A percentile compares a stretch with the other conserved stretches of the same genome.
phyloP scores from a whole-genome alignment of 345 rosid species.

The Firmiana major region DNA sequence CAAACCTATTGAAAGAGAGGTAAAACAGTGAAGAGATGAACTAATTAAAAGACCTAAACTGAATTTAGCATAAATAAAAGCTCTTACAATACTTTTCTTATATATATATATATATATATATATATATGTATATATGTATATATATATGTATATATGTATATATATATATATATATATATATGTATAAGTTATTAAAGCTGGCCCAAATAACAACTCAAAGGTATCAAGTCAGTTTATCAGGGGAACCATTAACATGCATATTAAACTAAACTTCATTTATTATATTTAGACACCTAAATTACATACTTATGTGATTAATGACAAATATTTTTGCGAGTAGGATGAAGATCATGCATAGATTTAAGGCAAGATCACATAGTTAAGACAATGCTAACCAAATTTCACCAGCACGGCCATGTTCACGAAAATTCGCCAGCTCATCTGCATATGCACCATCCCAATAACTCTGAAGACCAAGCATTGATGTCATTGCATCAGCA shows the following conservation, averaged over 20 bases:
- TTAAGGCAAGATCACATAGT: not conserved
- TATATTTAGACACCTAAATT: not conserved
- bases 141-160: no score
- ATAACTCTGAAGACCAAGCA: slow-evolving; percentile 91
- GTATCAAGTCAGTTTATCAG: not conserved
- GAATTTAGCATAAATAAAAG: not conserved
- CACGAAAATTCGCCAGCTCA: slow-evolving; percentile 80
- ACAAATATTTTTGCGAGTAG: not conserved
- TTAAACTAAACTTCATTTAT: not conserved
- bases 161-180: no score
- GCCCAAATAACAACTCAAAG: not conserved
- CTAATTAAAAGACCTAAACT: not conserved
- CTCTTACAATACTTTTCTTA: not conserved
- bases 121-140: no score
- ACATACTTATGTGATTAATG: not conserved
- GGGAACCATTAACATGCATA: not conserved
- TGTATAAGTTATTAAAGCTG: not conserved
- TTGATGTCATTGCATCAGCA: slow-evolving; percentile 70
- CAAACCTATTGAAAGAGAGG: slow-evolving; percentile 58
- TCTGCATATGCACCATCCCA: slow-evolving; percentile 94
- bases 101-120: no score
- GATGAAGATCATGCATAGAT: not conserved
- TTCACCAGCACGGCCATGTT: slow-evolving; percentile 95
- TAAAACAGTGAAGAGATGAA: slow-evolving; percentile 4
- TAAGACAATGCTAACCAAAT: slow-evolving; percentile 54